Evolutionary conservation across 2,329 filamentous ascomycete species (phyloP).

Genomic region (Hypoxylon rubiginosum): DNA sequence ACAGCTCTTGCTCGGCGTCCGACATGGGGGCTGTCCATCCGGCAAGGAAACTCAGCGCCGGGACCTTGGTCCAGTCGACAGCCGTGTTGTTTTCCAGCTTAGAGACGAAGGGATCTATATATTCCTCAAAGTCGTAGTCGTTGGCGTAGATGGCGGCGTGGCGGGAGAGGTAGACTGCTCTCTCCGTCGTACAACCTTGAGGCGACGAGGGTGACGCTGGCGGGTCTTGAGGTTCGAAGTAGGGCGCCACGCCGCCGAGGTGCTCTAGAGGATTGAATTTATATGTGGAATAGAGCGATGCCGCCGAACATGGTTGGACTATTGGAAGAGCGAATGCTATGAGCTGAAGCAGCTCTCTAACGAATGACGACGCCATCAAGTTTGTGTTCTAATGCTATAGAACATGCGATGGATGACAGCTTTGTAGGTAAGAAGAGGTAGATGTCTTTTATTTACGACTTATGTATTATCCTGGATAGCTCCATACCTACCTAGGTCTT

Average conservation of each 20-base stretch:
- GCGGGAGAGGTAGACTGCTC: constrained; percentile 69
- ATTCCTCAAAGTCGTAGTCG: constrained; percentile 69
- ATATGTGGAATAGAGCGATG: constrained; percentile 60
- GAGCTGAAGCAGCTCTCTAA: constrained; percentile 33
- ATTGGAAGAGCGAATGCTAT: constrained; percentile 20
- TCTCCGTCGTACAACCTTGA: constrained; percentile 63
- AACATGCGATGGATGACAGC: constrained; percentile 4
- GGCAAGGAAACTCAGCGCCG: constrained; percentile 67
- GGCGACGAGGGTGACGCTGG: constrained; percentile 59
- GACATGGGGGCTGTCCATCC: constrained; percentile 70
- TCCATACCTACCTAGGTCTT: background rate
- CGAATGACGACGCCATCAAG: constrained; percentile 34
- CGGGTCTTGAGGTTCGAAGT: constrained; percentile 68
- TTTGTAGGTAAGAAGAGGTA: background rate
- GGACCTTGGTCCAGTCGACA: constrained; percentile 69
- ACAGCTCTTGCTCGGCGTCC: constrained; percentile 67
- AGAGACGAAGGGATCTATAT: constrained; percentile 67
- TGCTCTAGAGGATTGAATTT: constrained; percentile 68
- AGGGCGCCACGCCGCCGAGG: constrained; percentile 68
- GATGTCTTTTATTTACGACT: constrained; percentile 1
- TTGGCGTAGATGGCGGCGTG: constrained; percentile 73
- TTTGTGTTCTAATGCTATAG: background rate
- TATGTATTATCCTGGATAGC: background rate
- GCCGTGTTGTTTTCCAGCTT: constrained; percentile 70
- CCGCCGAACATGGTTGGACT: constrained; percentile 24